phyloP scores from a whole-genome alignment of 129 eudicot species.

The Tagetes patula region DNA sequence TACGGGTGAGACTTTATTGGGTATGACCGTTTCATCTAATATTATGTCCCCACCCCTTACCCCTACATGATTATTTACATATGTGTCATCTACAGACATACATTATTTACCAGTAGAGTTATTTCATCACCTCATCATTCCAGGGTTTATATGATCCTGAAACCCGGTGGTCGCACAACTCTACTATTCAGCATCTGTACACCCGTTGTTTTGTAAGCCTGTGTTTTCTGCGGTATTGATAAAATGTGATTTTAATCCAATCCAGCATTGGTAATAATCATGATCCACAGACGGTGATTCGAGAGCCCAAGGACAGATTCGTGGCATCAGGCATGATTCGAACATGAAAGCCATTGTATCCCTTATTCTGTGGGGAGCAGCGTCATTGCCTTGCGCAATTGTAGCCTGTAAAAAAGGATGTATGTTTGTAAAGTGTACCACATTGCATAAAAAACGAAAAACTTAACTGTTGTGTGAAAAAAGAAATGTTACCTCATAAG shows the following conservation, averaged over 20 bases:
- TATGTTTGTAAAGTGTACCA: neutral
- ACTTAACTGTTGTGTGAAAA: neutral
- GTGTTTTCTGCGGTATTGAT: neutral
- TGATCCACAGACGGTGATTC: slow-evolving; percentile 75
- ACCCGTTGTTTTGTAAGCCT: slow-evolving; percentile 39
- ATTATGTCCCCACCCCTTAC: neutral
- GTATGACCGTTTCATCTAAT: neutral
- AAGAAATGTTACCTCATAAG: slow-evolving; percentile 67
- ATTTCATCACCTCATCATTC: slow-evolving; percentile 18
- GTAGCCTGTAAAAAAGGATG: slow-evolving; percentile 54
- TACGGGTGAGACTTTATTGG: too few species aligned
- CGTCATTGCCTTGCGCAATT: slow-evolving; percentile 62
- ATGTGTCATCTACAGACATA: slow-evolving; percentile 6
- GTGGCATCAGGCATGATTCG: slow-evolving; percentile 85
- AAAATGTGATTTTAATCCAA: slow-evolving; percentile 82
- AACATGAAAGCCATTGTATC: slow-evolving; percentile 98
- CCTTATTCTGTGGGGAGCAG: slow-evolving; percentile 61
- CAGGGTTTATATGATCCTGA: slow-evolving; percentile 13
- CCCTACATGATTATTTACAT: slow-evolving; percentile 29
- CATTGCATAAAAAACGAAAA: neutral
- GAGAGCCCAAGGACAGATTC: slow-evolving; percentile 91
- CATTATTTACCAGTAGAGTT: slow-evolving; percentile 26
- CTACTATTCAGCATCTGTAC: slow-evolving; percentile 12
- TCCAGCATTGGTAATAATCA: slow-evolving; percentile 97
- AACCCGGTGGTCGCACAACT: neutral